Evolutionary conservation across 768 basidiomycete genomes (phyloP), one percentile per base, ranked within the genome.

Genomic region (Tricholoma sp.): DNA sequence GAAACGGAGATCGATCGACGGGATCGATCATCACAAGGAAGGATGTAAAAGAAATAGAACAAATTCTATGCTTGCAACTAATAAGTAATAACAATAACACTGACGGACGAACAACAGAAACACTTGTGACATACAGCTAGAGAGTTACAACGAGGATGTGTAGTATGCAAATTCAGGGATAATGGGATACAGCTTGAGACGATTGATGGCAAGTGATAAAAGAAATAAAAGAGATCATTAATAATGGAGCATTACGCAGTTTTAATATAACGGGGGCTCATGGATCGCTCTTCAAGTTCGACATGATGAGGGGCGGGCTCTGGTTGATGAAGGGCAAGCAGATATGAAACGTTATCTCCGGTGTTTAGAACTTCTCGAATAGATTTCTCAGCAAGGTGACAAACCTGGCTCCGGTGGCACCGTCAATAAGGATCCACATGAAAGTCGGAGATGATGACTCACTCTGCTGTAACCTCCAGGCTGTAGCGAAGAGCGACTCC

Each of bases 371-470:
- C 86, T 57, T 81, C 79, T 10, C 76, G 72, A 48, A 92, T 86
- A 1, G 90, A 91, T 56, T 80, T 76, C 66, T 86, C 84, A 13
- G 86, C 88, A 9, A 87, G 77, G 58, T 84, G 77, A 63, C 88
- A 89, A 3, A 84, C 81, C 88, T 91, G 57, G 34, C 15, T 24
- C 45, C 36, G n/a, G n/a, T n/a, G n/a, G n/a, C n/a, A n/a, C n/a
- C n/a, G 55, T 49, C 17, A 3, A 44, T 12, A 33, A 33, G 10
- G 8, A 36, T 31, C 18, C 44, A 36, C 15, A 8, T 20, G n/a
- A 24, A 34, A 37, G n/a, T 41, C 28, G 37, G 42, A 13, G 24
- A n/a, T n/a, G 32, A 2, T 18, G 18, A 52, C 76, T 57, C 56
- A 80, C 79, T 59, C 78, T 70, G 60, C 75, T 74, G 59, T 79